Conservation (phyloP, 2,329 filamentous ascomycete genomes). For the Pezicula carpinea region DNA sequence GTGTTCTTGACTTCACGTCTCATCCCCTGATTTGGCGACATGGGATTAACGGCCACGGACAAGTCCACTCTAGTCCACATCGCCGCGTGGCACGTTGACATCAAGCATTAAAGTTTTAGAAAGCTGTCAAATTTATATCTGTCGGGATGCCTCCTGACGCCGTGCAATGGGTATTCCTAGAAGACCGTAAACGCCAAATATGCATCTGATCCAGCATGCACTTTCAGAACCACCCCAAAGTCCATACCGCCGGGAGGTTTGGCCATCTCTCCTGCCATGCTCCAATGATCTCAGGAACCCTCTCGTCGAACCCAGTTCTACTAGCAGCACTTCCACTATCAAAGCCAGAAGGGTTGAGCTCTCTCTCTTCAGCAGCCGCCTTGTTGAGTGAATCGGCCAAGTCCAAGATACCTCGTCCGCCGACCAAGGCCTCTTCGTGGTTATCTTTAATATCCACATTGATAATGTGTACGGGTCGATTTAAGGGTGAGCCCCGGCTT, state of each 20-base stretch:
- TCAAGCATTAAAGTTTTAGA: too few relatives aligned
- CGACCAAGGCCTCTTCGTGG: slow-evolving; percentile 89
- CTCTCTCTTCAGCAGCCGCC: slow-evolving; percentile 72
- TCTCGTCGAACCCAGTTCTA: slow-evolving; percentile 80
- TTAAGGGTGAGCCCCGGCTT: slow-evolving; percentile 78
- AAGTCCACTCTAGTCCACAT: too few relatives aligned
- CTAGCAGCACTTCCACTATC: slow-evolving; percentile 63
- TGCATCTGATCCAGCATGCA: slow-evolving; percentile 7
- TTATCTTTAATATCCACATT: slow-evolving; percentile 99
- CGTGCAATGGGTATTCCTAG: slow-evolving; percentile 15
- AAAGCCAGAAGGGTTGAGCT: slow-evolving; percentile 57
- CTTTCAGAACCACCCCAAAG: slow-evolving; percentile 81
- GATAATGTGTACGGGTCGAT: slow-evolving; percentile 93
- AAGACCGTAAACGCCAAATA: slow-evolving; percentile 15
- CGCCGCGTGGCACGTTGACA: too few relatives aligned
- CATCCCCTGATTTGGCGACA: too few relatives aligned
- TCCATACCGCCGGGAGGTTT: slow-evolving; percentile 87
- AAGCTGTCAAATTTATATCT: too few relatives aligned
- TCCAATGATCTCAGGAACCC: slow-evolving; percentile 85
- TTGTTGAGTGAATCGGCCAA: slow-evolving; percentile 81
- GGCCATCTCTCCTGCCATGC: slow-evolving; percentile 96
- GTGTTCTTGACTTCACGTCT: too few relatives aligned
- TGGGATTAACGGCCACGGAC: too few relatives aligned
- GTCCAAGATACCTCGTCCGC: slow-evolving; percentile 87
- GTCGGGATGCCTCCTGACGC: background rate